Evolutionary conservation across 768 basidiomycete genomes (phyloP), one percentile per base, ranked within the genome.

Genomic region (Termitomyces sp.): DNA sequence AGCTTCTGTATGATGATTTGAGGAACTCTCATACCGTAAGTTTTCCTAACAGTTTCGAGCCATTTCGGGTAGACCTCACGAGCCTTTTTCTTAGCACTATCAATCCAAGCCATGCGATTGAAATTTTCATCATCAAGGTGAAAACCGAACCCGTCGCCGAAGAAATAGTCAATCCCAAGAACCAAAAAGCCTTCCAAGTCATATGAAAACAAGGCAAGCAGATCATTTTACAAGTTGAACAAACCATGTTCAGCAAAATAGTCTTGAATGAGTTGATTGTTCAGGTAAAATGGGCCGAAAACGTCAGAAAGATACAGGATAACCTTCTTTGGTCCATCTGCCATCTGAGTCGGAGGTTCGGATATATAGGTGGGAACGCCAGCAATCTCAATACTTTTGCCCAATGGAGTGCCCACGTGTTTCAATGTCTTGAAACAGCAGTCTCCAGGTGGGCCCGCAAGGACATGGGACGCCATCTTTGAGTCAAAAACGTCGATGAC

Each of bases 121-220:
- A 75, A 77, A 28, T 61, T 67, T 12, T 73, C 69, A 37, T 77
- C 72, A 2, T 70, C 67, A 22, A 69, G 65, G 59, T 80, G 75
- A 1, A 63, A 54, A n/a, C 77, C 63, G 1, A 86, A 62, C 12
- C 79, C 73, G 54, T 86, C 82, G 7, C 85, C 83, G 51, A 84
- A 76, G 69, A 88, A 86, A 67, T 85, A 87, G 59, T 87, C 86
- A 42, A 81, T 68, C 2, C 83, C 84, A 5, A 86, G 66, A 4
- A 87, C 84, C 46, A 74, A 69, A 64, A 79, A 87, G 1, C 85
- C 85, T 86, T 45, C 13, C 22, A 15, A 13, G 10, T 28, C 13
- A 37, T 24, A 29, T 10, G 18, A 16, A 45, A 56, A 7, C 33
- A 12, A 34, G 26, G 24, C 47, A 48, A 5, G 12, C 7, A 15